Evolutionary conservation across 441 rosid species (phyloP), one percentile per base, ranked within the genome.

Genomic region (Adansonia madagascariensis): DNA sequence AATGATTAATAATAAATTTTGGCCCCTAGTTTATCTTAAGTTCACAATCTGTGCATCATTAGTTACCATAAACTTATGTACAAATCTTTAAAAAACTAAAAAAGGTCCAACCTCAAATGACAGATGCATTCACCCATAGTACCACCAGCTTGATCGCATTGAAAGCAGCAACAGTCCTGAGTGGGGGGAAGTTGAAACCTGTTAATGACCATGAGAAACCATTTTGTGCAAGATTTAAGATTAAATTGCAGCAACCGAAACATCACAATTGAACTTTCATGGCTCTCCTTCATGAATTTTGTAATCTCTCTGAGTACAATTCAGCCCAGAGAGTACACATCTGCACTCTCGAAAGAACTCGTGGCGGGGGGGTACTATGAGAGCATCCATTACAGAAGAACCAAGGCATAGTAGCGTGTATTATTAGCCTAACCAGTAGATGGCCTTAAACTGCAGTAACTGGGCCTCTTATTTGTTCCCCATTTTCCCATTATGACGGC

Each of bases 341-440:
- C 74, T 43, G 84, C 78, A 70, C 77, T 75, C 75, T 63, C 39
- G 44, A 69, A 72, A 39, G 67, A 75, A 71, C 60, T 75, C 56
- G 11, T 75, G 75, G 81, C 72, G 61, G 81, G 75, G 75, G 68
- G 61, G 79, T 79, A 73, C 75, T 49, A 44, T 67, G 68, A 66
- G 74, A 49, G 78, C 41, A 78, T 79, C 62, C 74, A 44, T 65
- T 61, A 68, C 68, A 69, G 70, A 73, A 44, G 77, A 76, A 70
- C 78, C 66, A 59, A 74, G 66, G 82, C 53, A 73, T 41, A 15
- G 11, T 68, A 35, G 49, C 24, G 35, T 35, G 49, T 35, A 62
- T 71, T 78, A 85, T 82, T 77, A 81, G 84, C 85, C 83, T 81
- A 81, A 79, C 82, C 57, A 22, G 71, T 71, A 46, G 71, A 55